phyloP scores from a whole-genome alignment of 2,329 filamentous ascomycete genomes.

The Metarhizium robertsii region DNA sequence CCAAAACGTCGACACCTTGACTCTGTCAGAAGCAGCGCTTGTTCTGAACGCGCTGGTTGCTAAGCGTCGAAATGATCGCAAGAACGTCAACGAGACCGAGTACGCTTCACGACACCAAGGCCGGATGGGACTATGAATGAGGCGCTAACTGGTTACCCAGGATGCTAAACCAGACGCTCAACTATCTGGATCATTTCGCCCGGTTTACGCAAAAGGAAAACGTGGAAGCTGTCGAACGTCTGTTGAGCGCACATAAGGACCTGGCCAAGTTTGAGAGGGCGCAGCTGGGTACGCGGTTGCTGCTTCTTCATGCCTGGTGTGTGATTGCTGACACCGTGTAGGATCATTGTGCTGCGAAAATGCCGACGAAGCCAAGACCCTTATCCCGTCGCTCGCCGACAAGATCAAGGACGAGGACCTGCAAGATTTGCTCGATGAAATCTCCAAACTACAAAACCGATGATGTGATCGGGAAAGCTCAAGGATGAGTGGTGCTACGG shows the following conservation, averaged over 20 bases:
- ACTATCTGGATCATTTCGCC: conserved; percentile 90
- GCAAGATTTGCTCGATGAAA: conserved; percentile 80
- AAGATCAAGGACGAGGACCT: conserved; percentile 89
- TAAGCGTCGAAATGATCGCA: conserved; percentile 68
- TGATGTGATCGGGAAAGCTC: conserved; percentile 10
- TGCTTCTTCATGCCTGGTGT: not conserved
- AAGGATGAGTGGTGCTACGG: not conserved
- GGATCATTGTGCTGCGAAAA: conserved; percentile 87
- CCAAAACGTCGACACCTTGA: conserved; percentile 81
- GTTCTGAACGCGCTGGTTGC: conserved; percentile 84
- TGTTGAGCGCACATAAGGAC: conserved; percentile 70
- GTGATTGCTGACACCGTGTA: conserved; percentile 23
- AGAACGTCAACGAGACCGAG: conserved; percentile 79
- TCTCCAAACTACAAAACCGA: conserved; percentile 61
- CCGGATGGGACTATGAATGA: conserved; percentile 6
- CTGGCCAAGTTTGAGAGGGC: conserved; percentile 89
- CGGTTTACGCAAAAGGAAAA: conserved; percentile 94
- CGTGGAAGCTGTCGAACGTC: conserved; percentile 83
- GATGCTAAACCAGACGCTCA: conserved; percentile 77
- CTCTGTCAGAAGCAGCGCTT: conserved; percentile 82
- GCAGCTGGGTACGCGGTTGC: conserved; percentile 61
- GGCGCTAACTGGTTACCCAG: conserved; percentile 24
- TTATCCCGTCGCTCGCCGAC: conserved; percentile 80
- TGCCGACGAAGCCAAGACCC: conserved; percentile 89
- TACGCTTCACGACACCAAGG: conserved; percentile 32